Conservation (phyloP, 2,329 filamentous ascomycete species). For the Macrophomina phaseolina region DNA sequence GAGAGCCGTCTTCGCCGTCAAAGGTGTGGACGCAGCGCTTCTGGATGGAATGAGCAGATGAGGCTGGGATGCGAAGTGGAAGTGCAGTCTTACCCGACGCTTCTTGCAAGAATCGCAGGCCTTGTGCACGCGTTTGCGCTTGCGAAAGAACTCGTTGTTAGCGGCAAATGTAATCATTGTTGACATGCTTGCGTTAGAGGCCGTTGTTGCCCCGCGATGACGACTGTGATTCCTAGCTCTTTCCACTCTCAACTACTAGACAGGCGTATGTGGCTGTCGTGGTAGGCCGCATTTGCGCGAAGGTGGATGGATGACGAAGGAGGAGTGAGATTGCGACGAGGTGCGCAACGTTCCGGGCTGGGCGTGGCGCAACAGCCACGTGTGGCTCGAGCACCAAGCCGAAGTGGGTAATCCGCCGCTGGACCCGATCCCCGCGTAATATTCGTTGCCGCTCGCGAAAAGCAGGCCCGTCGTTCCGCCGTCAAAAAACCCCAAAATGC, state of each 20-base stretch:
- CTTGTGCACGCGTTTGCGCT: slow-evolving; percentile 50
- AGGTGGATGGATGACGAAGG: background rate
- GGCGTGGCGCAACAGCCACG: background rate
- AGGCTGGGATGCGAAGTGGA: slow-evolving; percentile 9
- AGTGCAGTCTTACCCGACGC: slow-evolving; percentile 39
- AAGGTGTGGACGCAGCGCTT: slow-evolving; percentile 52
- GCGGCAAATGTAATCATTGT: slow-evolving; percentile 52
- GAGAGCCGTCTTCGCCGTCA: slow-evolving; percentile 39
- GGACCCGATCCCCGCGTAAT: background rate
- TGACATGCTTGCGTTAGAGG: slow-evolving; percentile 38
- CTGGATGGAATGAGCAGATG: slow-evolving; percentile 32
- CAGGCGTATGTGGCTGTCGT: background rate
- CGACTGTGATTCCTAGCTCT: slow-evolving; percentile 1
- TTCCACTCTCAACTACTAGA: background rate
- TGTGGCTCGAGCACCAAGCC: background rate
- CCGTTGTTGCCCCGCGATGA: background rate
- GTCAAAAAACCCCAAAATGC: background rate
- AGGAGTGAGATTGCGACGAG: background rate
- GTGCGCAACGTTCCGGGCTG: background rate
- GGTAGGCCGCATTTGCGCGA: background rate
- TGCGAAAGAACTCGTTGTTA: slow-evolving; percentile 52
- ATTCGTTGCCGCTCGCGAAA: slow-evolving; percentile 9
- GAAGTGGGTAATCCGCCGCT: background rate
- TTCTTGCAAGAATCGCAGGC: slow-evolving; percentile 54
- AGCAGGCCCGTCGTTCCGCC: background rate